phyloP scores from a whole-genome alignment of 1,284 basidiomycete genomes.

The Filobasidium uniguttulatum region DNA sequence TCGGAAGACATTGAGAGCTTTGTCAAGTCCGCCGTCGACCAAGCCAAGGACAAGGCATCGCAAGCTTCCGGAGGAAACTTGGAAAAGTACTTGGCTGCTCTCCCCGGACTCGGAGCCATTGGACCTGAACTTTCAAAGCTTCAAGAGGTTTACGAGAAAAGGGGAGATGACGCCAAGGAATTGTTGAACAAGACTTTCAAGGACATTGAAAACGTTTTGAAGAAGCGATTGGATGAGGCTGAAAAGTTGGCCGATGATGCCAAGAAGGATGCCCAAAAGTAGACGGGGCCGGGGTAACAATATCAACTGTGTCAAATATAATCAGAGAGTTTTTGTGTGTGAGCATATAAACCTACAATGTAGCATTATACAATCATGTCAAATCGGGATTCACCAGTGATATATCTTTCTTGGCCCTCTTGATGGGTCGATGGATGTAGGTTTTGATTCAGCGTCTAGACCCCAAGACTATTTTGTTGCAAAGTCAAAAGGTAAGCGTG shows the following conservation, averaged over 20 bases:
- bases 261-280: slow-evolving; percentile 11
- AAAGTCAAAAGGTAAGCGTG: no score
- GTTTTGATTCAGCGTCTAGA: no score
- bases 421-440: no score
- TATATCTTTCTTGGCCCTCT: no score
- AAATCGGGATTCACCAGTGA: no score
- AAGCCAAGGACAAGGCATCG: slow-evolving; percentile 14
- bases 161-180: slow-evolving; percentile 13
- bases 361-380: no score
- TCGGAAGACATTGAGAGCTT: slow-evolving; percentile 36
- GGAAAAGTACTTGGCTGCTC: slow-evolving; percentile 11
- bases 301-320: no score
- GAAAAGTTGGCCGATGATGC: slow-evolving; percentile 9
- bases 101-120: slow-evolving; percentile 10
- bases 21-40: slow-evolving; percentile 17
- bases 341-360: no score
- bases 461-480: no score
- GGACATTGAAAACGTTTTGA: slow-evolving; percentile 11
- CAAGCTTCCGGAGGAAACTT: slow-evolving; percentile 14
- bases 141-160: slow-evolving; percentile 8
- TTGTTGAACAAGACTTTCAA: slow-evolving; percentile 12
- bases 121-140: slow-evolving; percentile 11
- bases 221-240: slow-evolving; percentile 13
- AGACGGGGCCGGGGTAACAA: not conserved
- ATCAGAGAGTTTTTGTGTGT: no score